Evolutionary conservation across 768 basidiomycete genomes (phyloP), one percentile per base, ranked within the genome.

Genomic region (Vararia minispora): DNA sequence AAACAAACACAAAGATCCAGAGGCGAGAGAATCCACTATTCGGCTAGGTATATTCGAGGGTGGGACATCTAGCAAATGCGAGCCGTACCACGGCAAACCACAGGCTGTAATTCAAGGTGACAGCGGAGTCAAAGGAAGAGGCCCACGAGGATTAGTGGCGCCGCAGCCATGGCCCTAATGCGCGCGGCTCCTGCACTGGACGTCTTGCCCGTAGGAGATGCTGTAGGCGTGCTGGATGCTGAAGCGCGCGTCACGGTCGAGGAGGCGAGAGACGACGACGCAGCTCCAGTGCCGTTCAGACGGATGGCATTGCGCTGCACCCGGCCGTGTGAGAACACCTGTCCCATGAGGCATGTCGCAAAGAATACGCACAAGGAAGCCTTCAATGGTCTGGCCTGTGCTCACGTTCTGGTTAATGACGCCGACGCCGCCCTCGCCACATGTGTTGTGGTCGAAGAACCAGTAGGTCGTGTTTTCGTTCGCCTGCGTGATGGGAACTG

Each of bases 401-500:
- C 58, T 64, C 28, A 59, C 59, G 43, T 76, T 73, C 41, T 63
- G 47, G 48, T 79, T 79, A 48, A 79, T 72, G 8, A 57, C 76
- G 28, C 76, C 77, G 30, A 79, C 76, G 23, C 73, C 76, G 35
- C 75, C 77, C 35, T 61, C 43, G 3, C 59, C 64, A 53, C 77
- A 79, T 6, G 67, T 68, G 44, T 64, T 66, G 42, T 46, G 51
- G 58, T 79, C 77, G 53, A 58, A 79, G 54, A 74, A 79, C 75
- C 75, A 79, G 33, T 75, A 60, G 14, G 76, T 69, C 9, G 43
- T 47, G 40, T 61, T 63, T 42, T 52, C 58, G 41, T 67, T 59
- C 37, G 69, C 56, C 8, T 51, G 40, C 30, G 52, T 48, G 50
- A 79, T 64, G 14, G 66, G 58, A 28, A 76, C 60, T 18, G 52